Evolutionary conservation across 208 protist species (phyloP).

Genomic region (Novymonas esmeraldas): DNA sequence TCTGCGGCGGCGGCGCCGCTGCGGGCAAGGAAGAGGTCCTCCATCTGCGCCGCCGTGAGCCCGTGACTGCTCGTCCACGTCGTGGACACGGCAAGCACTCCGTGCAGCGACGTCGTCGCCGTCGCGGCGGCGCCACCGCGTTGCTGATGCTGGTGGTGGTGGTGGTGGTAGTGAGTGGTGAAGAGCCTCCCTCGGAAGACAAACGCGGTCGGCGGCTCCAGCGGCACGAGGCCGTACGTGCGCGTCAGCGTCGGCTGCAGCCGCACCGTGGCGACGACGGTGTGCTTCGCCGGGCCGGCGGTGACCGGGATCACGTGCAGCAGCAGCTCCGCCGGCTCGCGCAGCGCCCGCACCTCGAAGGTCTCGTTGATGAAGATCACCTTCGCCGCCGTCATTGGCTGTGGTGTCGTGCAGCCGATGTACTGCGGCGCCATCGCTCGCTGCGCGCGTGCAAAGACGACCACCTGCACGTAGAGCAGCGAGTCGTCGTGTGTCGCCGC

Average conservation of each 20-base stretch:
- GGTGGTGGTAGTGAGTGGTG: no score
- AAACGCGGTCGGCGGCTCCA: constrained; percentile 69
- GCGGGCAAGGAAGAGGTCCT: constrained; percentile 60
- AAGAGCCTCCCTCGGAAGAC: constrained; percentile 45
- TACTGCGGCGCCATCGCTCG: constrained; percentile 64
- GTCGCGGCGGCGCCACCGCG: not conserved
- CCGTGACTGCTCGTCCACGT: constrained; percentile 73
- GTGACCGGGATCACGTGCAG: constrained; percentile 76
- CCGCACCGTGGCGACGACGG: constrained; percentile 61
- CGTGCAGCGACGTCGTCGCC: constrained; percentile 26
- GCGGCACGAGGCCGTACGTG: constrained; percentile 54
- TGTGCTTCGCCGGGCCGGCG: constrained; percentile 23
- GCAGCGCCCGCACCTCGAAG: constrained; percentile 72
- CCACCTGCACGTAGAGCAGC: constrained; percentile 54
- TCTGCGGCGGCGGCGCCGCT: constrained; percentile 35
- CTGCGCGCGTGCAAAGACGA: constrained; percentile 70
- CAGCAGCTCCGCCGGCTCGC: constrained; percentile 75
- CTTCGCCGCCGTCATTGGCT: constrained; percentile 53
- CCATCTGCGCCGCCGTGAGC: constrained; percentile 60
- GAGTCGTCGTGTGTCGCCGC: constrained; percentile 11
- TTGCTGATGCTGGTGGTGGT: no score
- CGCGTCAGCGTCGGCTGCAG: constrained; percentile 58
- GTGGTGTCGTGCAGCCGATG: constrained; percentile 68
- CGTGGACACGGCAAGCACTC: constrained; percentile 64
- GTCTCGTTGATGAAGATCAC: constrained; percentile 81